Evolutionary conservation across 768 basidiomycete species (phyloP), one percentile per base, ranked within the genome.

Genomic region (Lactarius sp.): DNA sequence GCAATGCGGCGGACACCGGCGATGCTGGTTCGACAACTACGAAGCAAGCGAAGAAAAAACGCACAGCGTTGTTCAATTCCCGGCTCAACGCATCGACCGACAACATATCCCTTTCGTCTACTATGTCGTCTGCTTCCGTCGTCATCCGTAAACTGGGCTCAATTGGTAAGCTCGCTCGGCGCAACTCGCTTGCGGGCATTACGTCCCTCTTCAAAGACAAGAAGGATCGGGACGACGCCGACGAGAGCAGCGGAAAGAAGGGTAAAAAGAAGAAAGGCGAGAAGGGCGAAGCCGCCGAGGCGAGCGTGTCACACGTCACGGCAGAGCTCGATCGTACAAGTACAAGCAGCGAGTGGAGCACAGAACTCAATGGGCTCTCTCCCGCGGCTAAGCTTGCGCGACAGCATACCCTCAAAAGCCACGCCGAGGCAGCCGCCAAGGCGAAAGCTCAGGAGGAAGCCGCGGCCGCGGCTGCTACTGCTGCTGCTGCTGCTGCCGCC

Each of bases 81-180:
- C 86, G 88, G 67, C 76, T 91, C 69, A 96, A 97, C 72, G 84
- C 86, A 49, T 90, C 87, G 59, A 95, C 92, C 49, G 94, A 96
- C 75, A 97, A 96, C 74, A 96, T 98, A 68, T 97, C 94, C 33
- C 83, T 98, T 44, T 90, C 88, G 20, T 94, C 92, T 8, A 97
- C 96, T 51, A 95, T 97, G 69, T 92, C 89, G 66, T 92, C 90
- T 56, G 96, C 96, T 22, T 93, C 90, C 50, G 89, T 98, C 73
- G 96, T 98, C 84, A 95, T 97, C 70, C 84, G 95, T 68, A 98
- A 97, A 78, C 85, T 98, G 52, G 91, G 95, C 3, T 86, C 86
- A 44, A 87, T 97, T 76, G 92, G 92, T 37, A 92, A 90, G 75
- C 81, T 97, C 16, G 92, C 93, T 9, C 77, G 94, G 56, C 81